These are phyloP conservation scores for Pleurotus giganteus DNA, from an alignment of 768 basidiomycete genomes.

Conservation along the genomic window DNA sequence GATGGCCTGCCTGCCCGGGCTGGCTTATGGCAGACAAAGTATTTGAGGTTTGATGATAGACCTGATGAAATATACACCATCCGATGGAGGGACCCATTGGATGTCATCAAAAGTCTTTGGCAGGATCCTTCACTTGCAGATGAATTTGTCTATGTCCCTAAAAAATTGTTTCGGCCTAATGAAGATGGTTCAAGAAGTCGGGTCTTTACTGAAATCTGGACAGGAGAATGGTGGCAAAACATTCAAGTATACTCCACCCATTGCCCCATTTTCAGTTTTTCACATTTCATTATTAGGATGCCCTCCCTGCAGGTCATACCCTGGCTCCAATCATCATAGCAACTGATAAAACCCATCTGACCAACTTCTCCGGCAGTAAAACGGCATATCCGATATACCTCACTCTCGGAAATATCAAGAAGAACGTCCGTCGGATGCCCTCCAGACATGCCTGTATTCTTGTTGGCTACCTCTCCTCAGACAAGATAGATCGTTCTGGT, in stretches of 20 bases:
- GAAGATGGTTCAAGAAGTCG: constrained; percentile 14
- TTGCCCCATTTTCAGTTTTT: background rate
- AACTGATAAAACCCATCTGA: constrained; percentile 35
- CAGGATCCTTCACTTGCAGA: constrained; percentile 25
- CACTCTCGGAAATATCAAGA: constrained; percentile 38
- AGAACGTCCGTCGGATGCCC: constrained; percentile 27
- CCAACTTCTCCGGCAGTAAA: constrained; percentile 32
- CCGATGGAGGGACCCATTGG: constrained; percentile 22
- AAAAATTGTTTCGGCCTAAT: constrained; percentile 22
- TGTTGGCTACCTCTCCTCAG: constrained; percentile 36
- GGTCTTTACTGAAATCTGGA: constrained; percentile 35
- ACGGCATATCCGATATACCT: constrained; percentile 44
- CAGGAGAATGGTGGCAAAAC: constrained; percentile 33
- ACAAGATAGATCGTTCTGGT: constrained; percentile 23
- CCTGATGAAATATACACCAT: background rate
- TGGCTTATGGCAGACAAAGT: background rate
- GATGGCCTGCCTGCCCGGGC: background rate
- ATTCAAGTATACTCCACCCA: constrained; percentile 25
- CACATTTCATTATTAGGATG: constrained; percentile 5
- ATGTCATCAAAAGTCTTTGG: constrained; percentile 27
- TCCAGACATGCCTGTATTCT: constrained; percentile 29
- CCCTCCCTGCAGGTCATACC: constrained; percentile 22
- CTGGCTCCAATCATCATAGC: constrained; percentile 37
- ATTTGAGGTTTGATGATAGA: background rate
- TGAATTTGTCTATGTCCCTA: constrained; percentile 24